A percentile compares a stretch with the other conserved stretches of the same genome.
Evolutionary conservation across 176 grass and related monocot genomes (phyloP).

Genomic region (Chrysopogon serrulatus): DNA sequence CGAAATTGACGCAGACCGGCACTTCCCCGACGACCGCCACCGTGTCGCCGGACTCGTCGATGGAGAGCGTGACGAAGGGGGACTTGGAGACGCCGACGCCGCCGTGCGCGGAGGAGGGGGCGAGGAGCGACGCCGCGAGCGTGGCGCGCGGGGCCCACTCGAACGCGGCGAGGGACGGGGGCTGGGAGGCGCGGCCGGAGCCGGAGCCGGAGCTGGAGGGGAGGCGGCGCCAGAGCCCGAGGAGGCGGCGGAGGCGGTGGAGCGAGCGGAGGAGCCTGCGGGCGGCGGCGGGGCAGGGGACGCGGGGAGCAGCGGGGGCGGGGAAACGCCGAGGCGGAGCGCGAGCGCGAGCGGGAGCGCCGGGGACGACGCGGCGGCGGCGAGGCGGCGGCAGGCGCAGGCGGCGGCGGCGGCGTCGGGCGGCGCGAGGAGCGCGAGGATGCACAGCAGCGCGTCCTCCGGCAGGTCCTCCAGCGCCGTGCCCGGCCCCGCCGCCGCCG

Average conservation of each 20-base stretch:
- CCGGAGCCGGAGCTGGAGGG: neutral
- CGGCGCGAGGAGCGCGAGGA: slow-evolving; percentile 43
- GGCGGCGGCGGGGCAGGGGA: slow-evolving; percentile 6
- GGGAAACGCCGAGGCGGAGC: slow-evolving; percentile 35
- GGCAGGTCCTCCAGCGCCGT: slow-evolving; percentile 44
- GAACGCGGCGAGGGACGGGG: slow-evolving; percentile 46
- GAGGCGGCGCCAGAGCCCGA: slow-evolving; percentile 55
- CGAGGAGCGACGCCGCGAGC: slow-evolving; percentile 43
- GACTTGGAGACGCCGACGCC: slow-evolving; percentile 28
- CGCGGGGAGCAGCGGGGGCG: neutral
- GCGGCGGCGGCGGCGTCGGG: slow-evolving; percentile 34
- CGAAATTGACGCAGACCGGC: slow-evolving; percentile 53
- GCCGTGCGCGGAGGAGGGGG: neutral
- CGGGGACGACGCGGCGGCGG: slow-evolving; percentile 40
- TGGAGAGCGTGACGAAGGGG: slow-evolving; percentile 50
- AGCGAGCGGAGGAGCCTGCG: slow-evolving; percentile 34
- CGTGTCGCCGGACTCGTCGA: slow-evolving; percentile 38
- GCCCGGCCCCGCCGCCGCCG: slow-evolving; percentile 9
- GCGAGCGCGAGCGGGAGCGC: slow-evolving; percentile 37
- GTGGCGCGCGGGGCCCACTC: slow-evolving; percentile 53
- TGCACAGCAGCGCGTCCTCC: slow-evolving; percentile 49
- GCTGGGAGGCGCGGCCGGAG: too few species aligned
- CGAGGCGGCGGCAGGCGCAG: slow-evolving; percentile 34
- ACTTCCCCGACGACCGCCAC: slow-evolving; percentile 32
- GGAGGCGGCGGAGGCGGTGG: slow-evolving; percentile 41